Percentiles rank a stretch among this genome's conserved stretches.
Evolutionary conservation across 768 basidiomycete species (phyloP).

Genomic region (Guyanaporus albipodus): DNA sequence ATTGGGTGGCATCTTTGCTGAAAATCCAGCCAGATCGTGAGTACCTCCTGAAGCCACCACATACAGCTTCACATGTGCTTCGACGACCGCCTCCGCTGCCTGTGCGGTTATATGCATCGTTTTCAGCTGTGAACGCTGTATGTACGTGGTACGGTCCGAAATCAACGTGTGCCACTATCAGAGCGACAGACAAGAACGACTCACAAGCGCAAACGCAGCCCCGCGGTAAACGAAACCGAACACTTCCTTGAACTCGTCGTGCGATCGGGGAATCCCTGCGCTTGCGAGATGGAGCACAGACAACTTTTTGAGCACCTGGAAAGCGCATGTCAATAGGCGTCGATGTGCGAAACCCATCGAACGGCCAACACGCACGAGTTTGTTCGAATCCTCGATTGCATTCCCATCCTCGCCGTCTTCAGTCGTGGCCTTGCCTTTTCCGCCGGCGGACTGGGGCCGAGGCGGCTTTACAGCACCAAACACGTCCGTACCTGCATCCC

Average conservation of each 20-base stretch:
- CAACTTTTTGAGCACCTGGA: slow-evolving; percentile 38
- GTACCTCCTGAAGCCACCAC: slow-evolving; percentile 8
- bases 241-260: slow-evolving; percentile 39
- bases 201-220: slow-evolving; percentile 38
- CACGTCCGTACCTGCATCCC: slow-evolving; percentile 26
- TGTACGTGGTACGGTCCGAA: not conserved
- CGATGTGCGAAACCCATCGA: not conserved
- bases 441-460: slow-evolving; percentile 13
- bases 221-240: slow-evolving; percentile 40
- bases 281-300: slow-evolving; percentile 31
- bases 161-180: not conserved
- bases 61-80: slow-evolving; percentile 38
- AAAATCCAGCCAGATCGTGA: not conserved
- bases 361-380: slow-evolving; percentile 43
- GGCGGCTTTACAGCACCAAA: slow-evolving; percentile 26
- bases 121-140: slow-evolving; percentile 31
- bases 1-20: not conserved
- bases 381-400: slow-evolving; percentile 55
- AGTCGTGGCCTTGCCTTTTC: slow-evolving; percentile 39
- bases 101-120: slow-evolving; percentile 20
- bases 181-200: slow-evolving; percentile 6
- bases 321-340: not conserved
- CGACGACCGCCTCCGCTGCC: slow-evolving; percentile 31
- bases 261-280: slow-evolving; percentile 33
- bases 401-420: slow-evolving; percentile 17